Percentiles rank a stretch among this genome's conserved stretches.
phyloP scores from a whole-genome alignment of 2,329 filamentous ascomycete species.

The Cytospora piceicola region DNA sequence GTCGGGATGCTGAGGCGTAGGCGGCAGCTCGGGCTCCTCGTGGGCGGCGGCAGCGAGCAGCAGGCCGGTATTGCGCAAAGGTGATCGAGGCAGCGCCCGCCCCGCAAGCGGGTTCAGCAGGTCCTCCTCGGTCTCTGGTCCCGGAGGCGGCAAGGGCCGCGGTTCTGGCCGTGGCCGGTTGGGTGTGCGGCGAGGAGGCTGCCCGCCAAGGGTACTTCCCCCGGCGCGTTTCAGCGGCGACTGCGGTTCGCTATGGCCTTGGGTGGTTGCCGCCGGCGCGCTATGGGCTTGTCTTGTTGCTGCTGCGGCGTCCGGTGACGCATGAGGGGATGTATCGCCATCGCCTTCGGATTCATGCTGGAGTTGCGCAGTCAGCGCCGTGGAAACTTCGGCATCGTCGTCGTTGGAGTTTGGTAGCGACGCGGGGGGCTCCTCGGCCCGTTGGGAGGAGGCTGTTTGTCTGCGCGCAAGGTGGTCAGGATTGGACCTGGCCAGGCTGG shows the following conservation, averaged over 20 bases:
- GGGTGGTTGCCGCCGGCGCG: constrained; percentile 10
- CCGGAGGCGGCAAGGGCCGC: constrained; percentile 52
- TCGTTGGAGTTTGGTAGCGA: constrained; percentile 25
- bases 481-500: constrained; percentile 65
- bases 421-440: constrained; percentile 32
- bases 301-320: constrained; percentile 1
- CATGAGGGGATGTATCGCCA: constrained; percentile 2
- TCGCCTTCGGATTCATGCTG: constrained; percentile 36
- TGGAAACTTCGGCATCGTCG: constrained; percentile 24
- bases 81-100: constrained; percentile 43
- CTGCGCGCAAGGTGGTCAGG: constrained; percentile 58
- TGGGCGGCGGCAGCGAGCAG: constrained; percentile 39
- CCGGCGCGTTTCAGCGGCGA: constrained; percentile 37
- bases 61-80: constrained; percentile 38
- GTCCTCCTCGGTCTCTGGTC: constrained; percentile 47
- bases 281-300: neutral
- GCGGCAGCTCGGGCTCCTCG: constrained; percentile 68
- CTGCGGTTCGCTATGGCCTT: constrained; percentile 32
- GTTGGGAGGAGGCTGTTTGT: constrained; percentile 38
- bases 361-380: constrained; percentile 38
- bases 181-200: constrained; percentile 45
- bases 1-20: constrained; percentile 57
- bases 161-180: constrained; percentile 45
- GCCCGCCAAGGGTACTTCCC: constrained; percentile 37
- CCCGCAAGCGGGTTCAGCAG: constrained; percentile 48